Conservation (phyloP, 805 yeast genomes). For the Kodamaea jinghongensis region DNA sequence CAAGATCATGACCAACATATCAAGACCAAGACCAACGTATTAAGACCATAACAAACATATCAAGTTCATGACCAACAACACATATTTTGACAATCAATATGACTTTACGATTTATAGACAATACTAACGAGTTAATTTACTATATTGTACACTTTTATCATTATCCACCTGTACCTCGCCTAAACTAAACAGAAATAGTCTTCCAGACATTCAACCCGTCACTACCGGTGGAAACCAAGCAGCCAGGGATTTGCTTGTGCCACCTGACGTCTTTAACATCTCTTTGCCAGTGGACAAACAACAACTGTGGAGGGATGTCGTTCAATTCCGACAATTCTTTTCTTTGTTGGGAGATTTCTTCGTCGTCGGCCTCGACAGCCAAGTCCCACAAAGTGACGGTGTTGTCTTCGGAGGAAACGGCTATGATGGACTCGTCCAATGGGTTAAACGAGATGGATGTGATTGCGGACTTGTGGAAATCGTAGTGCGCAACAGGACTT, state of each 20-base stretch:
- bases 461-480: conserved; percentile 90
- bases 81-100: no score
- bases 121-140: no score
- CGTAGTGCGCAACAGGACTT: conserved; percentile 89
- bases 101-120: no score
- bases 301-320: conserved; percentile 90
- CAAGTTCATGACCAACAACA: no score
- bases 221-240: conserved; percentile 89
- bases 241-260: conserved; percentile 97
- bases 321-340: conserved; percentile 74
- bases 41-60: no score
- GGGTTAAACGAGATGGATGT: conserved; percentile 96
- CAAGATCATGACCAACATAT: no score
- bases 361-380: conserved; percentile 98
- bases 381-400: conserved; percentile 97
- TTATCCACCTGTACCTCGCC: no score
- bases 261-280: conserved; percentile 97
- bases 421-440: conserved; percentile 89
- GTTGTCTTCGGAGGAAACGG: conserved; percentile 94
- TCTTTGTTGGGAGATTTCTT: conserved; percentile 85
- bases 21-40: no score
- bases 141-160: no score
- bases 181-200: conserved; percentile 83
- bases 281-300: conserved; percentile 97
- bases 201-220: conserved; percentile 96